Conservation (phyloP, 164 flowering plant species). For the Magnolia sinica region DNA sequence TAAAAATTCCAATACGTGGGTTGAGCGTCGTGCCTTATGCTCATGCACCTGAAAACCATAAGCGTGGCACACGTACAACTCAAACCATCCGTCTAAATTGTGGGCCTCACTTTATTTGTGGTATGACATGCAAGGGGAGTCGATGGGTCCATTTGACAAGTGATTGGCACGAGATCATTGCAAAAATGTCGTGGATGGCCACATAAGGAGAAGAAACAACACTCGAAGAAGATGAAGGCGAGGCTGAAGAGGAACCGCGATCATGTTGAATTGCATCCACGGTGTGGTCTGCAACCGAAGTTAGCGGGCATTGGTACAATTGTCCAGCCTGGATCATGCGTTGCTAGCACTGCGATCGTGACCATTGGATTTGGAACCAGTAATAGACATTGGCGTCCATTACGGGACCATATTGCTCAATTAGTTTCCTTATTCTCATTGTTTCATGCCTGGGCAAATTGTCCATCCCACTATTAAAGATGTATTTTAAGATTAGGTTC, state of each 20-base stretch:
- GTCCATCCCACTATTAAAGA: conserved; percentile 98
- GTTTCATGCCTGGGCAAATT: conserved; percentile 95
- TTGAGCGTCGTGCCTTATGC: no score
- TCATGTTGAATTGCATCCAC: no score
- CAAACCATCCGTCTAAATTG: no score
- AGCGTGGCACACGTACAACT: no score
- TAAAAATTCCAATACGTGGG: not conserved
- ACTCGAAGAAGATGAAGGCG: conserved; percentile 13
- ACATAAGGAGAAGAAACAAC: conserved; percentile 16
- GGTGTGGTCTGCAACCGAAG: no score
- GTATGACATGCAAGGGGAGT: no score
- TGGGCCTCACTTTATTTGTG: no score
- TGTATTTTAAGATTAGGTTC: conserved; percentile 84
- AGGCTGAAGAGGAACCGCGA: no score
- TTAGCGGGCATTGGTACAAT: not conserved
- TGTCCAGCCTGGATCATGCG: conserved; percentile 19
- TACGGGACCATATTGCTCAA: conserved; percentile 80
- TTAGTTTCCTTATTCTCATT: conserved; percentile 72
- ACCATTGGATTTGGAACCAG: conserved; percentile 17
- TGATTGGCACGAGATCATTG: conserved; percentile 26
- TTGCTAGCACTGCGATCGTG: not conserved
- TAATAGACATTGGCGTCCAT: conserved; percentile 69
- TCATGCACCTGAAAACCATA: no score
- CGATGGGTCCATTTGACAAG: conserved; percentile 29
- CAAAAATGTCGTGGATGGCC: not conserved